Evolutionary conservation across 495 filamentous ascomycete genomes (phyloP).

Genomic region (Talaromyces nanjingensis): DNA sequence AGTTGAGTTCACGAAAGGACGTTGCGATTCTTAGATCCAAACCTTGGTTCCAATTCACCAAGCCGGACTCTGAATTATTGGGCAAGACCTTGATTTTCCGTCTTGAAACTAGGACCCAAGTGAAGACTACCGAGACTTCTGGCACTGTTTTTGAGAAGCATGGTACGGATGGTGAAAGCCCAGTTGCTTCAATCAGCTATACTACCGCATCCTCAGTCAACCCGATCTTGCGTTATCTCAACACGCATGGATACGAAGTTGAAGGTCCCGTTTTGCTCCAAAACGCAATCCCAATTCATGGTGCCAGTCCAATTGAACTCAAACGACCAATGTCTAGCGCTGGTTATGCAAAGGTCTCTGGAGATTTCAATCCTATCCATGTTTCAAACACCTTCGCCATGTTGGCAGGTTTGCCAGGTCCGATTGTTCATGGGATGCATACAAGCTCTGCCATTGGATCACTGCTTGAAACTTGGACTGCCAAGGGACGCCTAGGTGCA

Average conservation of each 20-base stretch:
- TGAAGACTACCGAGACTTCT: constrained; percentile 84
- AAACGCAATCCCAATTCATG: constrained; percentile 88
- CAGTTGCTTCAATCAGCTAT: constrained; percentile 91
- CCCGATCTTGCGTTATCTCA: constrained; percentile 91
- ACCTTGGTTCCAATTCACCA: constrained; percentile 88
- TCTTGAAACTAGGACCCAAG: constrained; percentile 53
- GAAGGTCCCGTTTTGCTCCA: constrained; percentile 96
- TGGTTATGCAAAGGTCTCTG: constrained; percentile 92
- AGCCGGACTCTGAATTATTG: constrained; percentile 70
- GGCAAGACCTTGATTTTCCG: constrained; percentile 91
- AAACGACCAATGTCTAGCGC: constrained; percentile 91
- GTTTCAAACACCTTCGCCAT: constrained; percentile 90
- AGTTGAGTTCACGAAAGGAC: constrained; percentile 77
- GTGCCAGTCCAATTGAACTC: constrained; percentile 76
- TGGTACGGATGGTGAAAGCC: constrained; percentile 50
- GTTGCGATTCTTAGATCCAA: constrained; percentile 90
- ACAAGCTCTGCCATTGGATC: constrained; percentile 91
- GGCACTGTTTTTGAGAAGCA: constrained; percentile 84
- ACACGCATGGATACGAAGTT: constrained; percentile 85
- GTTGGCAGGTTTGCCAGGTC: constrained; percentile 69
- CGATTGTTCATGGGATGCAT: constrained; percentile 81
- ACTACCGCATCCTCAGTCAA: constrained; percentile 86
- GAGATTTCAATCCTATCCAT: constrained; percentile 97
- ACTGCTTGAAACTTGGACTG: constrained; percentile 97
- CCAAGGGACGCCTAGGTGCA: constrained; percentile 57